These are phyloP conservation scores for Plasmodiophora brassicae DNA, from an alignment of 208 protist genomes.

Conservation along the genomic window DNA sequence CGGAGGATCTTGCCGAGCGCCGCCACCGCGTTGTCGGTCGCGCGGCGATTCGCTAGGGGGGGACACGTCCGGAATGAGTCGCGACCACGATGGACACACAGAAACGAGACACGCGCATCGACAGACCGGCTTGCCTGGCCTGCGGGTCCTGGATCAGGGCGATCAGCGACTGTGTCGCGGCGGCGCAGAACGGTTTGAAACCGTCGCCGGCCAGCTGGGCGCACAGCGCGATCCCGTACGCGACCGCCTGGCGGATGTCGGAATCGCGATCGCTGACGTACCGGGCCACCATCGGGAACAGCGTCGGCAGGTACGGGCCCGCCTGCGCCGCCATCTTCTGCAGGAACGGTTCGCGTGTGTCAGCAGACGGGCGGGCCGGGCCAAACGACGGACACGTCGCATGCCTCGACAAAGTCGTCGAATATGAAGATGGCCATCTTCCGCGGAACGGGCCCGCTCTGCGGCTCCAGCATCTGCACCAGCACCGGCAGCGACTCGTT, in stretches of 20 bases:
- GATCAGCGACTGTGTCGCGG: not conserved
- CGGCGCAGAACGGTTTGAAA: not conserved
- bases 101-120: not conserved
- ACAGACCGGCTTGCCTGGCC: not conserved
- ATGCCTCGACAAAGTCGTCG: constrained; percentile 22
- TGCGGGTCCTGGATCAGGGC: not conserved
- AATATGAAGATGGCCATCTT: constrained; percentile 26
- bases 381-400: not conserved
- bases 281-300: not conserved
- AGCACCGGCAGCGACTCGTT: not conserved
- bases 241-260: constrained; percentile 21
- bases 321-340: not conserved
- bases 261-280: not conserved
- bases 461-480: not conserved
- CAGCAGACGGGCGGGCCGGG: not conserved
- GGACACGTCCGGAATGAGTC: not conserved
- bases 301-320: not conserved
- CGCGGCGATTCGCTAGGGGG: not conserved
- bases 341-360: not conserved
- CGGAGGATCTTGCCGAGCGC: not conserved
- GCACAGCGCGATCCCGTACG: not conserved
- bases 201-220: not conserved
- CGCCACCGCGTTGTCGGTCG: not conserved
- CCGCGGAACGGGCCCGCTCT: not conserved
- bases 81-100: too few relatives aligned